Base-by-base conservation (phyloP, 169 alveolate species). In the Cryptosporidium canis region DNA sequence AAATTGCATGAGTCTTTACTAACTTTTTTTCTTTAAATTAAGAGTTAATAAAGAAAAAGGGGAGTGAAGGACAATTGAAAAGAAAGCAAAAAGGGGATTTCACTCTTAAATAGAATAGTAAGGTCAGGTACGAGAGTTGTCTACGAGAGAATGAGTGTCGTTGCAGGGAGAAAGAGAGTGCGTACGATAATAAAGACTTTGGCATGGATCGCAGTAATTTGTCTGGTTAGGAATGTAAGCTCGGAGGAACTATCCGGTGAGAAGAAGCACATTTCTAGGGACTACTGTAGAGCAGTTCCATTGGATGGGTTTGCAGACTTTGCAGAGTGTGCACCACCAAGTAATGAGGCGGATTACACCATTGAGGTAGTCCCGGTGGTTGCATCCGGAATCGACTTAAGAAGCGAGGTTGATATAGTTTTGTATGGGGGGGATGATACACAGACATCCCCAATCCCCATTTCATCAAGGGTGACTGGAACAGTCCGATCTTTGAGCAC, bases 211-310 rank as follows among this genome's bases (percentile, higher is more conserved):
- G 43, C 55, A 70, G 45, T 67, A 18, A 24, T 44, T 6, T 67
- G 45, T 45, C 35, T 70, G 35, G 35, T 70, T 33, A 18, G 12
- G 16, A 27, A 48, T 51, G 66, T n/a, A 41, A 47, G 51, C 47
- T 51, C 67, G 29, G 84, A 70, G 43, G 41, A 35, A 33, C 24
- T 55, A 24, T 70, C 84, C 31, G 53, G 53, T 7, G 84, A 55
- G 65, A 53, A 53, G 44, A 56, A 24, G 4, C 67, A 64, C 31
- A 68, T 67, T 6, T 71, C 72, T 18, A 85, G 55, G 44, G 96
- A 95, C 56, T 95, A 96, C 95, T 95, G 98, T 90, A 94, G 93
- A 84, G 98, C 95, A 33, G 92, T 92, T 16, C 93, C 96, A 44
- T 91, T 92, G 48, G 95, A 92, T 39, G 94, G 96, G 0, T 94